Evolutionary conservation across 345 rosid genomes (phyloP), one percentile per base, ranked within the genome.

Genomic region (Anacardium occidentale): DNA sequence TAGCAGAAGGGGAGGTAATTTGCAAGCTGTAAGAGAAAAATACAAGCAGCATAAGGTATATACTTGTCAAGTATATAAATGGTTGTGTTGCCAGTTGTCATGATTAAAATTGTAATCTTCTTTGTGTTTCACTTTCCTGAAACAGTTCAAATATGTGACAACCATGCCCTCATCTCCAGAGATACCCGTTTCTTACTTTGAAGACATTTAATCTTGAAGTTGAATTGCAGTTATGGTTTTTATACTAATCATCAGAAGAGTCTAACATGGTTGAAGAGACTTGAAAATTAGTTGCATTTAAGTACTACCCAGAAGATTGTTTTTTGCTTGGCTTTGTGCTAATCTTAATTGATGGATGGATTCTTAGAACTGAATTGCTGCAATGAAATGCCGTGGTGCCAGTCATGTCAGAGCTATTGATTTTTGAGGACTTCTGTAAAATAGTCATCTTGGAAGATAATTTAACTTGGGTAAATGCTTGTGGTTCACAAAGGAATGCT

Each of bases 121-220:
- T 73, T 66, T 26, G 63, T 47, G 13, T 9, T 75, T 34, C 62
- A 2, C 17, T 52, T 74, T 66, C 48, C 77, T 24, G 56, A 32
- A 70, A 63, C 88, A 89, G 94, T 92, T 90, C 82, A 90, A 90
- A 74, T 77, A 77, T 59, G 98, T 92, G 4, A 86, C 96, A 12
- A 80, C 66, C 8, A 63, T 81, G 83, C 85, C 88, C 45, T 75
- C 83, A 42, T 84, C 89, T 24, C 90, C 90, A n/a, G 87, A 85
- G 77, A 79, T 86, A 50, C 91, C 91, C 4, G 55, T 73, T 70
- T 62, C 73, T 4, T 80, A 51, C 76, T 89, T 88, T 58, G 87
- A 87, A 72, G 89, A 29, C 3, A 78, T 80, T 66, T 25, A 62
- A 75, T 75, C 64, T 50, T 71, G 69, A 66, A 56, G 62, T 37